Conservation (phyloP, 176 grass and related monocot species). For the Oryza brachyantha region DNA sequence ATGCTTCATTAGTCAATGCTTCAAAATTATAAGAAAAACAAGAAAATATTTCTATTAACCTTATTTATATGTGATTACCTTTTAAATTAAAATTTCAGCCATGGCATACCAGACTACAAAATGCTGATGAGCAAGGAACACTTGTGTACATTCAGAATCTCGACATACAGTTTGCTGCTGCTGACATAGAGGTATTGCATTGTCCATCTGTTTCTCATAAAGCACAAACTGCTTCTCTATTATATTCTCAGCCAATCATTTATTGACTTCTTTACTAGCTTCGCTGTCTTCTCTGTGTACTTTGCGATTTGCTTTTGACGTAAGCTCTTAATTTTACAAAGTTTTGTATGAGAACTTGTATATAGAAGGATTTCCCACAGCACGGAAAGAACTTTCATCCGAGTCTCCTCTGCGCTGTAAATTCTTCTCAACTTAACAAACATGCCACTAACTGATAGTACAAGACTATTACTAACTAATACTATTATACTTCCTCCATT, state of each 20-base stretch:
- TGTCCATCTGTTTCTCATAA: slow-evolving; percentile 24
- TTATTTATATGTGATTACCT: slow-evolving; percentile 10
- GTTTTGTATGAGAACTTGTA: background rate
- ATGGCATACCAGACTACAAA: slow-evolving; percentile 50
- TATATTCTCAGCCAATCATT: slow-evolving; percentile 1
- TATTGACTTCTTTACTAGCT: slow-evolving; percentile 17
- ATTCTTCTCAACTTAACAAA: background rate
- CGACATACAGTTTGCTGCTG: slow-evolving; percentile 63
- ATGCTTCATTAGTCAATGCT: slow-evolving; percentile 9
- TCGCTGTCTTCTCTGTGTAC: slow-evolving; percentile 7
- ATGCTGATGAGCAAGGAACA: slow-evolving; percentile 48
- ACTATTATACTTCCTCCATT: background rate
- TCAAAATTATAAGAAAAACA: slow-evolving; percentile 12
- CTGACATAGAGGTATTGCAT: slow-evolving; percentile 64
- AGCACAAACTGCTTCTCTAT: slow-evolving; percentile 10
- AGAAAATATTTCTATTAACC: background rate
- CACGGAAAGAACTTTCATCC: background rate
- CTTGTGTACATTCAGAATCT: slow-evolving; percentile 88
- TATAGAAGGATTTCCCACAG: background rate
- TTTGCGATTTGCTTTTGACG: background rate
- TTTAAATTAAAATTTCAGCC: slow-evolving; percentile 49
- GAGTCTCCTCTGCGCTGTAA: background rate
- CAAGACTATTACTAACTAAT: too few species aligned
- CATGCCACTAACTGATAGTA: background rate
- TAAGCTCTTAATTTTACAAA: background rate